Conservation (phyloP, 192 early-diverging fungal species). For the Coemansia sp. region DNA sequence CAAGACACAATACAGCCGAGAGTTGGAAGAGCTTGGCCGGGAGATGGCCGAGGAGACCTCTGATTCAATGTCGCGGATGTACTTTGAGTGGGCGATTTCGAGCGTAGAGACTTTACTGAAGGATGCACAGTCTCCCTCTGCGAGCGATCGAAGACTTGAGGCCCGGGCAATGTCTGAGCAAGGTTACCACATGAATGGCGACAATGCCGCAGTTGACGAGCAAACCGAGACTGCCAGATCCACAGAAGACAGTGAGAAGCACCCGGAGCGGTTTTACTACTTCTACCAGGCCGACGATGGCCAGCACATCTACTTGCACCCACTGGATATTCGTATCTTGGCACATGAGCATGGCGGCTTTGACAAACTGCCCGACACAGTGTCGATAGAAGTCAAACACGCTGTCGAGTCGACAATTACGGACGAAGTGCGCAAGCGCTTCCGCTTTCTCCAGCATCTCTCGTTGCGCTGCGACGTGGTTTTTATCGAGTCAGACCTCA, state of each 20-base stretch:
- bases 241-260: background rate
- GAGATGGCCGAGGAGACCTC: constrained; percentile 55
- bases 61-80: constrained; percentile 45
- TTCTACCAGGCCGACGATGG: constrained; percentile 94
- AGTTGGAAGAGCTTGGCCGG: constrained; percentile 58
- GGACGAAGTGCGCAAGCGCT: constrained; percentile 88
- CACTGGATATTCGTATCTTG: constrained; percentile 86
- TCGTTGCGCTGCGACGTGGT: constrained; percentile 88
- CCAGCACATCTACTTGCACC: constrained; percentile 92
- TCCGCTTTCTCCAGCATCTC: constrained; percentile 82
- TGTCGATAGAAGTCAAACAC: constrained; percentile 63
- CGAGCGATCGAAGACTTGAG: constrained; percentile 22
- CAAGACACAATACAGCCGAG: constrained; percentile 63
- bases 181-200: background rate
- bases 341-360: constrained; percentile 76
- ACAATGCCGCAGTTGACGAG: background rate
- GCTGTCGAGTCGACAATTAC: constrained; percentile 84
- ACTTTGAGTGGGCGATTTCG: constrained; percentile 36
- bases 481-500: constrained; percentile 85
- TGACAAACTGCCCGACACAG: constrained; percentile 65
- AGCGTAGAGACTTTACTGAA: constrained; percentile 22
- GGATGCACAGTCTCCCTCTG: background rate
- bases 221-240: background rate
- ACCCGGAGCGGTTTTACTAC: constrained; percentile 40
- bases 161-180: constrained; percentile 16